Percentiles rank a stretch among this genome's conserved stretches.
phyloP scores from a whole-genome alignment of 179 eudicot species.

The Dionaea muscipula region DNA sequence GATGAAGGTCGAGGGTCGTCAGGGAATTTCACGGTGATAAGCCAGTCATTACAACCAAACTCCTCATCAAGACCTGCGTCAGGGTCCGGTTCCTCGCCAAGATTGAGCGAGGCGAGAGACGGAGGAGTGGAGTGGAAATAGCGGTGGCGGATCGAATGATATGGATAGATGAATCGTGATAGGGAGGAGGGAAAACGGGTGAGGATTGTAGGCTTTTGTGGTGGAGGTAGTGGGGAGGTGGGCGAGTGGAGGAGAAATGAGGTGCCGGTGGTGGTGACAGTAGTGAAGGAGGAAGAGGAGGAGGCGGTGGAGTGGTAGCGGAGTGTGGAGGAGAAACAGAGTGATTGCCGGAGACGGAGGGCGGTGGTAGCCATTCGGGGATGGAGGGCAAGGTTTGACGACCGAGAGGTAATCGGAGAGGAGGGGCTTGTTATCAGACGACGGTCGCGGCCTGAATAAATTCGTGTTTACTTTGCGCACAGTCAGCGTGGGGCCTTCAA shows the following conservation, averaged over 20 bases:
- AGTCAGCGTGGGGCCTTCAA: not conserved
- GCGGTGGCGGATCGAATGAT: conserved; percentile 11
- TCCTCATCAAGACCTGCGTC: conserved; percentile 74
- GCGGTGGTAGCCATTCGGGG: conserved; percentile 17
- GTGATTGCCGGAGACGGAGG: conserved; percentile 22
- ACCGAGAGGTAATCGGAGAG: too few relatives aligned
- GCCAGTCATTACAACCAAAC: conserved; percentile 89
- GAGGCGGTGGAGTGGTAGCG: conserved; percentile 1
- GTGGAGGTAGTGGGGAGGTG: not conserved
- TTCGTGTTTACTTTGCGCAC: too few relatives aligned
- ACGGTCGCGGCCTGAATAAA: too few relatives aligned
- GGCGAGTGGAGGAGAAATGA: conserved; percentile 2
- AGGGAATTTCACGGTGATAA: conserved; percentile 72
- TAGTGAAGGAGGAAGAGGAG: conserved; percentile 1
- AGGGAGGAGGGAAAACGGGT: conserved; percentile 1
- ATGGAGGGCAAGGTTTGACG: not conserved
- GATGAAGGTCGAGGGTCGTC: conserved; percentile 45
- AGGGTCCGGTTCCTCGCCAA: conserved; percentile 33
- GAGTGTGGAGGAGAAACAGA: conserved; percentile 16
- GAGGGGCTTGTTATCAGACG: too few relatives aligned
- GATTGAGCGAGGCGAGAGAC: conserved; percentile 14
- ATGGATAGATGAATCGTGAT: not conserved
- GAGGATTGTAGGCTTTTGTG: not conserved
- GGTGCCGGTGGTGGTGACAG: too few relatives aligned
- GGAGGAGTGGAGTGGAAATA: conserved; percentile 18